Base-by-base conservation (phyloP, 768 basidiomycete genomes). In the Phlebiopsis gigantea region DNA sequence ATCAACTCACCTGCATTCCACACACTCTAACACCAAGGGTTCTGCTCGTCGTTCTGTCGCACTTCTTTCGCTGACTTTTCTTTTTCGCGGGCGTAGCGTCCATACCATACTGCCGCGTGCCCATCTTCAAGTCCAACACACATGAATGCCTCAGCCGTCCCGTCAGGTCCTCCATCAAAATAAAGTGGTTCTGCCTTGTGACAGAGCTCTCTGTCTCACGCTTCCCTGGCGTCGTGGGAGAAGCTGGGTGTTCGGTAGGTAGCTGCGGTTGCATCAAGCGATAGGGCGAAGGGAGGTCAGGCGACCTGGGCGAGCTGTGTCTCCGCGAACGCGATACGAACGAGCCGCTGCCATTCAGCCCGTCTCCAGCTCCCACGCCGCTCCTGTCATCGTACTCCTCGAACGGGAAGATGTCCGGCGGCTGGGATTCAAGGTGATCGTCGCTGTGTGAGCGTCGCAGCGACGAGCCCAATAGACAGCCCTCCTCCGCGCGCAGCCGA, bases 101-200 rank as follows among this genome's bases (percentile, higher is more conserved):
- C 75, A 96, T 90, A 19, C 97, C 97, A 71, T 98, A 98, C 73
- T 99, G 97, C 30, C 97, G 79, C 28, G 95, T 98, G n/a, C 97
- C 97, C 97, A 98, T 98, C 77, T 99, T 99, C 64, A 99, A 76
- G 71, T 99, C 97, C 65, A 98, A 82, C 42, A 99, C 96, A 66
- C 97, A 99, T 8, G 97, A 91, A 49, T 81, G 82, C 71, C 90
- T 95, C 66, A 97, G 71, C 30, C 89, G 77, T 24, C 97, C 97
- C 2, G 97, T 99, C 47, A 99, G 76, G 67, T 99, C 97, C 72
- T 99, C 97, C 94, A 99, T 97, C 63, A 98, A 80, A 64, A 99
- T 97, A 68, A 98, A 99, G 69, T 98, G 90, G 67, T 97, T 94
- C 71, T 97, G 95, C 12, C 96, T 84, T 6, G 93, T 85, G 46